phyloP scores from a whole-genome alignment of 192 early-diverging fungal genomes.

The Coemansia sp. region DNA sequence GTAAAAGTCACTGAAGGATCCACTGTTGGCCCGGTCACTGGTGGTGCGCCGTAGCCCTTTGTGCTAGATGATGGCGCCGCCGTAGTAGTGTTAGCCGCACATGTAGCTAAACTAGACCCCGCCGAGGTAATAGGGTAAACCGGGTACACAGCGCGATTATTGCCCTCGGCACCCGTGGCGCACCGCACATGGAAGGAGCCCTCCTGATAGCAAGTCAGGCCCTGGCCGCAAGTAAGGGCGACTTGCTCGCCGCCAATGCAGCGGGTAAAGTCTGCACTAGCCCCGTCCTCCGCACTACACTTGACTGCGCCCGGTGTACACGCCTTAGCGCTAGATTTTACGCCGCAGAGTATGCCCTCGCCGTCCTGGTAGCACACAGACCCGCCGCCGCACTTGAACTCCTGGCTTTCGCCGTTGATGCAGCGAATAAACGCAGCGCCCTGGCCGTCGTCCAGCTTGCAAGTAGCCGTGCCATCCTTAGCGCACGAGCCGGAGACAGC shows the following conservation, averaged over 20 bases:
- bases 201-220: slow-evolving; percentile 18
- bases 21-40: background rate
- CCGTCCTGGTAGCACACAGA: slow-evolving; percentile 31
- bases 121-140: background rate
- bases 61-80: background rate
- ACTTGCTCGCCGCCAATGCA: slow-evolving; percentile 22
- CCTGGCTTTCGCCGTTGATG: background rate
- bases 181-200: slow-evolving; percentile 31
- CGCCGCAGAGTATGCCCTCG: slow-evolving; percentile 14
- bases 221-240: slow-evolving; percentile 13
- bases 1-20: background rate
- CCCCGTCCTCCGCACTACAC: slow-evolving; percentile 18
- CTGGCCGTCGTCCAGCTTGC: slow-evolving; percentile 9
- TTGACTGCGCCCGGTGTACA: slow-evolving; percentile 16
- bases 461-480: slow-evolving; percentile 8
- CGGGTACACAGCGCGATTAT: slow-evolving; percentile 11
- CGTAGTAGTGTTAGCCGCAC: background rate
- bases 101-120: background rate
- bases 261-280: slow-evolving; percentile 16
- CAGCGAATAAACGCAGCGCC: slow-evolving; percentile 7
- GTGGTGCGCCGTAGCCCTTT: background rate
- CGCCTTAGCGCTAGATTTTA: background rate
- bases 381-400: slow-evolving; percentile 13
- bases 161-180: slow-evolving; percentile 13
- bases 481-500: background rate